Evolutionary conservation across 2,329 filamentous ascomycete genomes (phyloP).

Genomic region (Trichophyton schoenleinii): DNA sequence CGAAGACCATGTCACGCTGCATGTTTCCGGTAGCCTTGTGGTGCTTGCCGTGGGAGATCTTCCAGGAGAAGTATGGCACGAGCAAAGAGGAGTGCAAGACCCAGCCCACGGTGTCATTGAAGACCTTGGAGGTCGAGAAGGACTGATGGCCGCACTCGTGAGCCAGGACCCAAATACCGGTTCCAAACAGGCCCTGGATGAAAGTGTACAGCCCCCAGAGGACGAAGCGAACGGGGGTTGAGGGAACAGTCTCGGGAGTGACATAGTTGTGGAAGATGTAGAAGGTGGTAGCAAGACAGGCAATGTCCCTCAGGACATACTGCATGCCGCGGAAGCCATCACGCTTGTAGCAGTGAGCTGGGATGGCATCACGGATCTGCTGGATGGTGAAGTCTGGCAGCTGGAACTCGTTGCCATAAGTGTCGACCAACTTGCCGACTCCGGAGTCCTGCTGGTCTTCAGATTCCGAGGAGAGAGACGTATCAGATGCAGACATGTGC

Average conservation of each 20-base stretch:
- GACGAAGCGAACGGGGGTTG: slow-evolving; percentile 49
- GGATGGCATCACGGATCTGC: slow-evolving; percentile 91
- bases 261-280: slow-evolving; percentile 80
- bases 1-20: slow-evolving; percentile 97
- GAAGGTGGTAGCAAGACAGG: slow-evolving; percentile 62
- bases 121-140: slow-evolving; percentile 78
- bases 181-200: slow-evolving; percentile 83
- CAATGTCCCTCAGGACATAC: slow-evolving; percentile 76
- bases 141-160: slow-evolving; percentile 97
- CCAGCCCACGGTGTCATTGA: slow-evolving; percentile 92
- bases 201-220: slow-evolving; percentile 61
- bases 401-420: slow-evolving; percentile 88
- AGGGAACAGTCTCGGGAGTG: slow-evolving; percentile 71
- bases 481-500: slow-evolving; percentile 60
- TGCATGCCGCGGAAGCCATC: slow-evolving; percentile 60
- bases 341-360: slow-evolving; percentile 91
- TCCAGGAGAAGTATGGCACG: slow-evolving; percentile 98
- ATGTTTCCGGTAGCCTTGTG: slow-evolving; percentile 98
- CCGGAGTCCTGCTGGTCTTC: slow-evolving; percentile 47
- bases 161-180: slow-evolving; percentile 88
- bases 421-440: slow-evolving; percentile 59
- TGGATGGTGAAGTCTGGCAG: slow-evolving; percentile 95
- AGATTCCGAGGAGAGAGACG: slow-evolving; percentile 80
- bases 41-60: slow-evolving; percentile 98
- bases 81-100: slow-evolving; percentile 75